Evolutionary conservation across 257 asterid genomes (phyloP), one percentile per base, ranked within the genome.

Genomic region (Solanum lycopersicoides): DNA sequence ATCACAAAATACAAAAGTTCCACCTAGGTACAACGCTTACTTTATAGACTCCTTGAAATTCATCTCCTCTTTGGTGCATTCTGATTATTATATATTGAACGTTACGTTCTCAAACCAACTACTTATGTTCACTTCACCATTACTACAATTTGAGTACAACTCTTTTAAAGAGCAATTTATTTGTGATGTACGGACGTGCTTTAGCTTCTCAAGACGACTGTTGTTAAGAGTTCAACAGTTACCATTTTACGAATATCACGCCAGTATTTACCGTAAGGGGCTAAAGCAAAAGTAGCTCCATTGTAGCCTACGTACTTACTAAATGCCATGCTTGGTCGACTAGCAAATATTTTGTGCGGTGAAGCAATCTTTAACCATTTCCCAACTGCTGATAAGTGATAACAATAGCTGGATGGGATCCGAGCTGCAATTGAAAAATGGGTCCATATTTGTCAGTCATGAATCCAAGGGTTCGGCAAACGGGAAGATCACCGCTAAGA

Each of bases 201-300:
- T 65, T 5, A 92, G 91, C 86, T 82, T 90, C 50, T 91, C 90
- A 34, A 93, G 92, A 21, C 91, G 90, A 34, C 83, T 80, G 42
- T 88, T 39, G 95, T 89, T 8, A 93, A 42, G 82, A 94, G 93
- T 32, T 94, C 90, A 0, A 91, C 88, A 18, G 92, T 92, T 65
- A 85, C 93, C 90, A 94, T 82, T 59, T 93, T 94, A 0, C 95
- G 86, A 14, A 93, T 83, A 3, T 92, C 83, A 4, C 96, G 95
- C 98, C 96, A 94, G 34, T 91, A 94, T 42, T 88, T 87, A 3
- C 98, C 96, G 37, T 94, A 93, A 45, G 94, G 92, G 11, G 93
- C 91, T 9, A 93, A 30, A 0, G 91, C 90, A 65, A 94, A 93
- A 1, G 35, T 2, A 0, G 94, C 95, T 8, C 87, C 14, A 9